A percentile compares a stretch with the other conserved stretches of the same genome.
phyloP scores from a whole-genome alignment of 1,139 yeast species.

The Yamadazyma spencermartinsiae region DNA sequence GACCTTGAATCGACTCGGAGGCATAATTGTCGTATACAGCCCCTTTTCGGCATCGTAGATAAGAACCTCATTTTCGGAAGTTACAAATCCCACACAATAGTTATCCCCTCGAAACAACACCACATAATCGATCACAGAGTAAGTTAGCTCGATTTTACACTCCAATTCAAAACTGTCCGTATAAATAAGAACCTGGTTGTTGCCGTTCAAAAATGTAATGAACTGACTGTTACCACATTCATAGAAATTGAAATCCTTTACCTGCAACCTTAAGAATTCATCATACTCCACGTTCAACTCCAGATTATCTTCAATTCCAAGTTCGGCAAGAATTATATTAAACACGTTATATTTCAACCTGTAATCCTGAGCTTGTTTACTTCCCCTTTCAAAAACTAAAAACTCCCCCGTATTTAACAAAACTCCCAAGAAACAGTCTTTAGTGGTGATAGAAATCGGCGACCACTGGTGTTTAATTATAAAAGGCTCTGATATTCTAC shows the following conservation, averaged over 20 bases:
- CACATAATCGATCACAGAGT: not conserved
- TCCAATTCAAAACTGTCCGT: not conserved
- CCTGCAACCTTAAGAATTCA: conserved; percentile 24
- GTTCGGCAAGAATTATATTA: conserved; percentile 25
- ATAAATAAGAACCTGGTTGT: conserved; percentile 7
- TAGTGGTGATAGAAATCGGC: conserved; percentile 21
- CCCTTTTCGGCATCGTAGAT: conserved; percentile 1
- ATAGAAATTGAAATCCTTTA: conserved; percentile 32
- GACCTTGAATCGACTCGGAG: conserved; percentile 13
- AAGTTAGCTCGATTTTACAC: not conserved
- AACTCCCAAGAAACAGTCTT: conserved; percentile 35
- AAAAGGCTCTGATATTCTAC: conserved; percentile 34
- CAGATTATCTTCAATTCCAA: conserved; percentile 14
- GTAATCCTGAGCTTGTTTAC: conserved; percentile 24
- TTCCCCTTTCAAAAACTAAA: conserved; percentile 30
- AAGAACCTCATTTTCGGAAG: conserved; percentile 7
- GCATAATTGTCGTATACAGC: not conserved
- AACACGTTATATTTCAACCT: conserved; percentile 28
- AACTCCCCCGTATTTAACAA: conserved; percentile 43
- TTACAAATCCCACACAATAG: conserved; percentile 5
- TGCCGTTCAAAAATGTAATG: conserved; percentile 21
- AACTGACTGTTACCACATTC: conserved; percentile 17
- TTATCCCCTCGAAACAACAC: not conserved
- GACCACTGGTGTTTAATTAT: conserved; percentile 42
- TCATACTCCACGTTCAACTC: conserved; percentile 20